Base-by-base conservation (phyloP, 306 rosid species). In the Cercis canadensis region DNA sequence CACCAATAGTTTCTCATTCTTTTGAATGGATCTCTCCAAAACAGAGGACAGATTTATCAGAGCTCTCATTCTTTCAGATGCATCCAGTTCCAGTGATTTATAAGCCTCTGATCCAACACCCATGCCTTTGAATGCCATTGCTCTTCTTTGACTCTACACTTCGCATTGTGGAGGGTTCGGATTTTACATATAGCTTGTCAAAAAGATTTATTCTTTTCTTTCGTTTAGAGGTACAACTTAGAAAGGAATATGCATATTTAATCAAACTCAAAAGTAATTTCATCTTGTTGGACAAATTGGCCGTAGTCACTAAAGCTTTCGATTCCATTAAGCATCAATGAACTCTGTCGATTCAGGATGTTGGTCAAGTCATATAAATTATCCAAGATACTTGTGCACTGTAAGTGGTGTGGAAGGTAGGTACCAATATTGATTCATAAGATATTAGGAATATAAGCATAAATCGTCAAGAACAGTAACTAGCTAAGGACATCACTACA, bases 161-260 rank as follows among this genome's bases (percentile, higher is more conserved):
- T 8, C 31, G 18, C 46, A 24, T 67, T 24, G 34, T 46, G 67
- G 29, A 1, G 29, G 29, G 29, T 24, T 24, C 29, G 29, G 29
- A 24, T 24, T 24, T 24, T 24, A 24, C 5, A 24, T 13, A 9
- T 14, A 10, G 16, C 5, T 49, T 50, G 17, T 12, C 11, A 4
- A 33, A 50, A 63, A 33, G 24, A 75, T n/a, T 73, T 66, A 76
- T 88, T 81, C 90, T 76, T 85, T 83, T 56, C 90, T 88, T 88
- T 73, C 52, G 55, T 17, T 65, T 57, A 11, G 57, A 77, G 87
- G 34, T 58, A 73, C 18, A 62, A 73, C 71, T 45, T 72, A 46
- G 45, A 15, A 73, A 66, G 17, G 70, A 76, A 67, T 72, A 55
- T 47, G 57, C 44, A 53, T 37, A 57, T 49, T 18, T 37, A 7